phyloP scores from a whole-genome alignment of 345 rosid species.

The Acer saccharum region DNA sequence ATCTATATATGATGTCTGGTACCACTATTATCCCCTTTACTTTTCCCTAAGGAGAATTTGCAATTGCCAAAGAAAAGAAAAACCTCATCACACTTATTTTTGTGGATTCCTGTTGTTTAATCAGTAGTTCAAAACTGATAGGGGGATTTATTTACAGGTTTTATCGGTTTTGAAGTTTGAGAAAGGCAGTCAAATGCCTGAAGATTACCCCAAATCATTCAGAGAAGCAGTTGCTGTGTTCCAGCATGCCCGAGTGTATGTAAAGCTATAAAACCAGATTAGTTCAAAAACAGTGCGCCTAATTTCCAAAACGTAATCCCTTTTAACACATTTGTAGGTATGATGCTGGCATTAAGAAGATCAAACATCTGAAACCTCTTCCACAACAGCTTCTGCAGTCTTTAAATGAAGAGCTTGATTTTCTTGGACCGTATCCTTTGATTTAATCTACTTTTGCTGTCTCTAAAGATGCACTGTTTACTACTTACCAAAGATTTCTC shows the following conservation, averaged over 20 bases:
- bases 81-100: background rate
- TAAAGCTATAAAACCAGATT: constrained; percentile 2
- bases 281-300: background rate
- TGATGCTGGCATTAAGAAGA: constrained; percentile 50
- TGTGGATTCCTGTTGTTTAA: background rate
- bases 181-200: constrained; percentile 77
- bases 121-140: background rate
- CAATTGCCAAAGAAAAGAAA: background rate
- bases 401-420: constrained; percentile 61
- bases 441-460: background rate
- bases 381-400: constrained; percentile 47
- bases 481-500: background rate
- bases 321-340: constrained; percentile 48
- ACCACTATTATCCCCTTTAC: background rate
- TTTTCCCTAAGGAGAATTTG: background rate
- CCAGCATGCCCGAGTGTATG: constrained; percentile 79
- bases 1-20: background rate
- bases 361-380: constrained; percentile 68
- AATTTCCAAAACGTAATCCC: background rate
- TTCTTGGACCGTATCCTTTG: constrained; percentile 95
- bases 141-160: constrained; percentile 39
- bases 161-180: constrained; percentile 74
- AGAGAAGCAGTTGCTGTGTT: constrained; percentile 81
- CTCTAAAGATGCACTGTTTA: constrained; percentile 1
- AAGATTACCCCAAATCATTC: constrained; percentile 67